A percentile compares a stretch with the other conserved stretches of the same genome.
These are phyloP conservation scores for Clarkia xantiana DNA, from an alignment of 345 rosid genomes.

Conservation along the genomic window DNA sequence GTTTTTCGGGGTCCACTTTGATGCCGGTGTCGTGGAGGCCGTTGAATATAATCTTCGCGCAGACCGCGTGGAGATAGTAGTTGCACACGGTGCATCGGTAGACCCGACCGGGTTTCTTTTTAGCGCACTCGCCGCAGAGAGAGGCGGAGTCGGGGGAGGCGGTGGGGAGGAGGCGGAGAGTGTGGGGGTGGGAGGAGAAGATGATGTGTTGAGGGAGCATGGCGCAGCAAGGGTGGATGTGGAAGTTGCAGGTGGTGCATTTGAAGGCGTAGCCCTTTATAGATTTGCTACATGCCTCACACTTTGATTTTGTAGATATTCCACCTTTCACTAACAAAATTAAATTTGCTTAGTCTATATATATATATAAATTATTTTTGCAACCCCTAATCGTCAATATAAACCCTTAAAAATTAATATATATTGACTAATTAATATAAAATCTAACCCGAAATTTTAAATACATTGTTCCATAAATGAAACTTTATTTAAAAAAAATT, in stretches of 20 bases:
- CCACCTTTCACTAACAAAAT: slow-evolving; percentile 71
- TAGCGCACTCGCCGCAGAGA: slow-evolving; percentile 55
- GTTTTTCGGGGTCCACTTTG: slow-evolving; percentile 22
- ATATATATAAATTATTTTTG: no score
- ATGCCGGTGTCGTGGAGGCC: slow-evolving; percentile 51
- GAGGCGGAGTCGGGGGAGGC: slow-evolving; percentile 14
- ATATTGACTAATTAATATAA: no score
- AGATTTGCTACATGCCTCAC: slow-evolving; percentile 60
- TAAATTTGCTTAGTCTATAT: no score
- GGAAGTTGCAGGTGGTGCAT: slow-evolving; percentile 61
- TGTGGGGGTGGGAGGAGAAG: slow-evolving; percentile 49
- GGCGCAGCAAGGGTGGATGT: slow-evolving; percentile 88
- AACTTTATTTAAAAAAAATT: no score
- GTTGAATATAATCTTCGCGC: slow-evolving; percentile 63
- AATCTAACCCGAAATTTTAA: no score
- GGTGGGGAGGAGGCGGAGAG: slow-evolving; percentile 33
- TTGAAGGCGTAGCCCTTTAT: slow-evolving; percentile 53
- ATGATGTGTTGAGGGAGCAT: slow-evolving; percentile 46
- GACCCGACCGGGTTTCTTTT: slow-evolving; percentile 37
- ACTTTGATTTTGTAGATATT: slow-evolving; percentile 38
- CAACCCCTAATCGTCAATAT: no score
- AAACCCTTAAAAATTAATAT: no score
- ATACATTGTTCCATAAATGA: no score
- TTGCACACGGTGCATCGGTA: slow-evolving; percentile 60
- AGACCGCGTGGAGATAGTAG: slow-evolving; percentile 67